These are phyloP conservation scores for Dothistroma septosporum DNA, from an alignment of 2,329 filamentous ascomycete species.

Conservation along the genomic window DNA sequence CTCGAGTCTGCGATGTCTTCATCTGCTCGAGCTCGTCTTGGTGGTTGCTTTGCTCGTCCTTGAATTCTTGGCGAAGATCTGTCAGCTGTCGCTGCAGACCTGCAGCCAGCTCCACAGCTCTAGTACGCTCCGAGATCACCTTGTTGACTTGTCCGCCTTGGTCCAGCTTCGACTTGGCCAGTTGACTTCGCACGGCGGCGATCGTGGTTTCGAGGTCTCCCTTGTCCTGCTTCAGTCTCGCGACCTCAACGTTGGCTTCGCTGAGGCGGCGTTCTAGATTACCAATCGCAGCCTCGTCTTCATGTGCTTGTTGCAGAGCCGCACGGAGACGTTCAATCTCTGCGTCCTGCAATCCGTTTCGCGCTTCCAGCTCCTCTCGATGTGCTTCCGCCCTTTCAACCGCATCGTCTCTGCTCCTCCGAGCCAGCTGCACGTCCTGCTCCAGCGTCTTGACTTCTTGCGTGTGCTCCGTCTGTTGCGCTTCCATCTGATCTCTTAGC, in stretches of 20 bases:
- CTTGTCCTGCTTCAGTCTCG: slow-evolving; percentile 15
- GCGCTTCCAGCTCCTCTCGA: slow-evolving; percentile 26
- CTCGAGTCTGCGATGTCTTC: slow-evolving; percentile 13
- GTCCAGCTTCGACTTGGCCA: slow-evolving; percentile 13
- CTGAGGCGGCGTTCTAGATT: slow-evolving; percentile 24
- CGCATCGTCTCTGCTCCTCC: slow-evolving; percentile 20
- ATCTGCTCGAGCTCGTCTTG: slow-evolving; percentile 22
- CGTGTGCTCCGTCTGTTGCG: slow-evolving; percentile 14
- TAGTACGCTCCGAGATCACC: slow-evolving; percentile 17
- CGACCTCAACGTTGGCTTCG: slow-evolving; percentile 21
- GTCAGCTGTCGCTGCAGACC: slow-evolving; percentile 22
- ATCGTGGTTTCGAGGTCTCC: slow-evolving; percentile 16
- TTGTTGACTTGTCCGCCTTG: slow-evolving; percentile 20
- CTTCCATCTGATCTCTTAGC: slow-evolving; percentile 20
- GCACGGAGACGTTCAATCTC: slow-evolving; percentile 22
- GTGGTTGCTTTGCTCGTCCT: slow-evolving; percentile 21
- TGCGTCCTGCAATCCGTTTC: slow-evolving; percentile 19
- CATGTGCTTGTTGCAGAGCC: slow-evolving; percentile 20
- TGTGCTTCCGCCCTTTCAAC: slow-evolving; percentile 20
- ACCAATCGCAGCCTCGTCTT: slow-evolving; percentile 17
- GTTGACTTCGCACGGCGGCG: slow-evolving; percentile 12
- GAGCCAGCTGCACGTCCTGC: slow-evolving; percentile 23
- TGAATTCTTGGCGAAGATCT: slow-evolving; percentile 25
- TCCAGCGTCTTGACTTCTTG: slow-evolving; percentile 18
- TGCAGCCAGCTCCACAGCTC: slow-evolving; percentile 23